These are phyloP conservation scores for Brachypodium distachyon DNA, from an alignment of 202 grass and related monocot genomes.

Conservation along the genomic window DNA sequence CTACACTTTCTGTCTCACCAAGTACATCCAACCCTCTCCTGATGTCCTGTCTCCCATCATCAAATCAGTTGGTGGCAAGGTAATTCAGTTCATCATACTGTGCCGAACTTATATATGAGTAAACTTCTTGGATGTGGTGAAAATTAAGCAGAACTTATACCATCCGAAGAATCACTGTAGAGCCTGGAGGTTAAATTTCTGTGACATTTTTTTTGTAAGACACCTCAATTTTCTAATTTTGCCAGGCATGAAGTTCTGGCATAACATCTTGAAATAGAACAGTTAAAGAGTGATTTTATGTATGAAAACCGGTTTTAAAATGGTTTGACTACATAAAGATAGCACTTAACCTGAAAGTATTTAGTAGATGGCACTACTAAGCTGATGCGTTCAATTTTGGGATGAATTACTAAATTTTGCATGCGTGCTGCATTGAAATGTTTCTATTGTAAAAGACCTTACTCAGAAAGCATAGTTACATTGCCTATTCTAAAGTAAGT, in stretches of 20 bases:
- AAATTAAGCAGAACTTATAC: not conserved
- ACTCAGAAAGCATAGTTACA: not conserved
- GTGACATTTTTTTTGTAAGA: not conserved
- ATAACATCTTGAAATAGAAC: not conserved
- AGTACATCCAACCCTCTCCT: conserved; percentile 59
- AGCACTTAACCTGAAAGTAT: not conserved
- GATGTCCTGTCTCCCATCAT: conserved; percentile 49
- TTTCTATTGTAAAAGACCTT: not conserved
- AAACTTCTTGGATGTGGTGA: not conserved
- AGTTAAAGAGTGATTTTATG: not conserved
- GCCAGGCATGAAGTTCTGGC: not conserved
- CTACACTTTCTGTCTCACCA: conserved; percentile 61
- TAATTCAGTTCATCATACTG: conserved; percentile 20
- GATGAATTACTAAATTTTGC: not conserved
- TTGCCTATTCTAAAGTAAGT: not conserved
- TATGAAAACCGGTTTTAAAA: not conserved
- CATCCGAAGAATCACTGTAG: not conserved
- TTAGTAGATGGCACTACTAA: not conserved
- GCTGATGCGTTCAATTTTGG: not conserved
- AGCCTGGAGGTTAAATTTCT: not conserved
- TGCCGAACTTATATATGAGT: not conserved
- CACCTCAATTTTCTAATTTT: not conserved
- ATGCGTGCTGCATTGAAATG: not conserved
- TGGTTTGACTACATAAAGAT: conserved; percentile 1
- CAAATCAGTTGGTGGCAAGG: conserved; percentile 64